Evolutionary conservation across 176 grass and related monocot genomes (phyloP).

Genomic region (Oryza meridionalis): DNA sequence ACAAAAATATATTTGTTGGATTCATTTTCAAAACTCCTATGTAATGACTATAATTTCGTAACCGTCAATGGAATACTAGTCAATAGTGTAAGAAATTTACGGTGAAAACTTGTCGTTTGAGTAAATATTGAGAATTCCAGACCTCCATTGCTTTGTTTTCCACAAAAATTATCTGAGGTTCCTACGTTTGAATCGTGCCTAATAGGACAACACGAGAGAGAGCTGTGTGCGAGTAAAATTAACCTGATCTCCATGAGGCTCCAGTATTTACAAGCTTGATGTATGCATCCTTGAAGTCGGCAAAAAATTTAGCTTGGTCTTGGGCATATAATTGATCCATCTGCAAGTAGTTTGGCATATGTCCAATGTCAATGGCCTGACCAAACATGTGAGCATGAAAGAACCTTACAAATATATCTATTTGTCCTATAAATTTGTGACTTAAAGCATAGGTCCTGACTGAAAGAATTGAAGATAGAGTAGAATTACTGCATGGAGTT

Average conservation of each 20-base stretch:
- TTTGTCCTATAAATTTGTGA: background rate
- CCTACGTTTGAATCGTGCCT: background rate
- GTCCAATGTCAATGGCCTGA: slow-evolving; percentile 5
- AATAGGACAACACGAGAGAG: background rate
- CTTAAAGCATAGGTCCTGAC: background rate
- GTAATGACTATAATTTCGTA: too few species aligned
- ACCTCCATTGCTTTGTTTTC: background rate
- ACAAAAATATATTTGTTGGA: too few species aligned
- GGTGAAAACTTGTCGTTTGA: too few species aligned
- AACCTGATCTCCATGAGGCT: slow-evolving; percentile 59
- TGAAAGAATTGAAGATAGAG: background rate
- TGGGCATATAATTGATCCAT: slow-evolving; percentile 80
- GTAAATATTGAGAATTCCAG: background rate
- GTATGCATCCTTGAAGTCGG: slow-evolving; percentile 72
- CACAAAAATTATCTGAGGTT: background rate
- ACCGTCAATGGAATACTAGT: too few species aligned
- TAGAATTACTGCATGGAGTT: background rate
- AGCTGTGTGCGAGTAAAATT: slow-evolving; percentile 17
- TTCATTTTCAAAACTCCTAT: too few species aligned
- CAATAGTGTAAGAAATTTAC: too few species aligned
- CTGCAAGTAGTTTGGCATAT: slow-evolving; percentile 50
- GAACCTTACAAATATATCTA: background rate
- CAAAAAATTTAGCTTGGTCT: slow-evolving; percentile 77
- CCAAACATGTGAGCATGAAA: background rate
- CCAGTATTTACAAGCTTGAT: slow-evolving; percentile 85